Conservation (phyloP, 345 rosid genomes). For the Eucalyptus marginata region DNA sequence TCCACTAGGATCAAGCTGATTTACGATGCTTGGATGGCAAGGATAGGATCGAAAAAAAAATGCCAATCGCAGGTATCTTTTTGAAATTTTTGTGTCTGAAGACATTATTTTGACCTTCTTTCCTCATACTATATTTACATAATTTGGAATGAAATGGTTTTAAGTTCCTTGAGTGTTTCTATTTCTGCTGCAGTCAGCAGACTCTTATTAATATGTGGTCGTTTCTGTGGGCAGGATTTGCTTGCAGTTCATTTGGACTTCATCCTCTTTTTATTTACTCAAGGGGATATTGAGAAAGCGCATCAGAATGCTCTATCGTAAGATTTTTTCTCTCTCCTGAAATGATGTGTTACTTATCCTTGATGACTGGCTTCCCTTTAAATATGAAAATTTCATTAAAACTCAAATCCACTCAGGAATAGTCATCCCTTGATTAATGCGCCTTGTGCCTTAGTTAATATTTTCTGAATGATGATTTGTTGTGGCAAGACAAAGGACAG, state of each 20-base stretch:
- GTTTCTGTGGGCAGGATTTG: conserved; percentile 25
- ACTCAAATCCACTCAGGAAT: not conserved
- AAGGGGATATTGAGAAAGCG: conserved; percentile 42
- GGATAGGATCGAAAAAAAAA: conserved; percentile 25
- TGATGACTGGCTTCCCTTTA: not conserved
- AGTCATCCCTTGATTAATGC: not conserved
- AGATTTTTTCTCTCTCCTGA: not conserved
- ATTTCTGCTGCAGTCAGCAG: not conserved
- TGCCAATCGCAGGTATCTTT: conserved; percentile 27
- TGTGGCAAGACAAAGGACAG: not conserved
- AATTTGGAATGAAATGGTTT: not conserved
- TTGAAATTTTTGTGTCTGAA: not conserved
- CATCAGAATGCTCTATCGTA: conserved; percentile 45
- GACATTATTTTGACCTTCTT: not conserved
- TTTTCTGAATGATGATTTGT: not conserved
- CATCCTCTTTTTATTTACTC: conserved; percentile 35
- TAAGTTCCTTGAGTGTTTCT: not conserved
- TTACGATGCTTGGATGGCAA: conserved; percentile 63
- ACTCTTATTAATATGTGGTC: not conserved
- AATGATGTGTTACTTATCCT: not conserved
- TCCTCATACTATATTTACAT: not conserved
- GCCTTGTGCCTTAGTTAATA: not conserved
- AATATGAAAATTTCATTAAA: not conserved
- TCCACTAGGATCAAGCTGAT: conserved; percentile 20
- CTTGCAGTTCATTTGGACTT: conserved; percentile 56